phyloP scores from a whole-genome alignment of 2,329 filamentous ascomycete species.

The Neopestalotiopsis clavispora region DNA sequence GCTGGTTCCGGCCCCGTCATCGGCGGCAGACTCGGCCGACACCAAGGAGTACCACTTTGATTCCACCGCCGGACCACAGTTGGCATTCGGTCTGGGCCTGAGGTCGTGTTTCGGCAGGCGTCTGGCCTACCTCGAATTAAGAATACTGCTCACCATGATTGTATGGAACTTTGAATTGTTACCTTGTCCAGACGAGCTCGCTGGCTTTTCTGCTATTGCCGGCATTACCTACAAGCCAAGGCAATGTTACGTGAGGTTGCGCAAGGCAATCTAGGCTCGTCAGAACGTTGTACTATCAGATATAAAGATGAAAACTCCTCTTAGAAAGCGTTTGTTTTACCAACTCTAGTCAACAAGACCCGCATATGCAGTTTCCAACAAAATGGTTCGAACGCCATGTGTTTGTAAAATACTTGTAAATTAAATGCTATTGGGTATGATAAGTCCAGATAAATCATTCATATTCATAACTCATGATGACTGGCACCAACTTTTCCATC shows the following conservation, averaged over 20 bases:
- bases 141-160: conserved; percentile 24
- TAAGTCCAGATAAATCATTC: background rate
- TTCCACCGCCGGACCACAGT: conserved; percentile 27
- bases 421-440: background rate
- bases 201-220: conserved; percentile 1
- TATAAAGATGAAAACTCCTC: background rate
- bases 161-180: conserved; percentile 30
- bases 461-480: conserved; percentile 5
- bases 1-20: conserved; percentile 14
- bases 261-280: conserved; percentile 6
- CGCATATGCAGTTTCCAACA: background rate
- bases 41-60: conserved; percentile 20
- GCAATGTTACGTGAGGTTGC: conserved; percentile 15
- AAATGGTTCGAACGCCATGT: too few species aligned
- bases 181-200: conserved; percentile 19
- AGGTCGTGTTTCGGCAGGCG: conserved; percentile 32
- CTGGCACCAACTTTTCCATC: background rate
- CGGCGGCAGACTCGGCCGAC: background rate
- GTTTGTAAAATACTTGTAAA: background rate
- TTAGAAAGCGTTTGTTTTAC: background rate
- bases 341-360: background rate
- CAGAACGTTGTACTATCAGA: background rate
- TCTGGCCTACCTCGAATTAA: conserved; percentile 29
- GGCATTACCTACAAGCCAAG: conserved; percentile 11
- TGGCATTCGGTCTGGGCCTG: conserved; percentile 32